These are phyloP conservation scores for Apiotrichum gracile DNA, from an alignment of 1,284 basidiomycete species.

Conservation along the genomic window DNA sequence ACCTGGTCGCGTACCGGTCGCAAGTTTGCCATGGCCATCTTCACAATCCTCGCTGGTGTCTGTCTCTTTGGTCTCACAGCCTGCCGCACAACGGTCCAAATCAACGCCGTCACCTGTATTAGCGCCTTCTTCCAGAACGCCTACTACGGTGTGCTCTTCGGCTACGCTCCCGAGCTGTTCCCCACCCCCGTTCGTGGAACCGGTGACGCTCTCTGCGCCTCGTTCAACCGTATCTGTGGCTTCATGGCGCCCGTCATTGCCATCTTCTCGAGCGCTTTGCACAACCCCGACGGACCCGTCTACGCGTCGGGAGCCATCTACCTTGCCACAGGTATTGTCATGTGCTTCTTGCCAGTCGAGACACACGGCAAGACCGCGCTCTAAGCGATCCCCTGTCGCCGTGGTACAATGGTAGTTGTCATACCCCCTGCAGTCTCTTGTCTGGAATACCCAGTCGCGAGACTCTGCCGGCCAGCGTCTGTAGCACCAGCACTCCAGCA, in stretches of 20 bases:
- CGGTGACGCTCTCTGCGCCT: constrained; percentile 57
- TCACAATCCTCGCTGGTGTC: constrained; percentile 54
- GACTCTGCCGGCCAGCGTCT: too few relatives aligned
- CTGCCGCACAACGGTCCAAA: constrained; percentile 49
- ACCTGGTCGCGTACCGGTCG: constrained; percentile 53
- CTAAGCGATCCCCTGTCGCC: neutral
- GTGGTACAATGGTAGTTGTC: too few relatives aligned
- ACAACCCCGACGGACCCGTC: constrained; percentile 51
- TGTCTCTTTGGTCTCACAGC: constrained; percentile 62
- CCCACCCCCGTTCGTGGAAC: constrained; percentile 61
- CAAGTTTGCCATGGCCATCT: constrained; percentile 53
- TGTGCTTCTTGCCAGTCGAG: constrained; percentile 58
- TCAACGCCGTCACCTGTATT: constrained; percentile 56
- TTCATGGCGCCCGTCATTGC: constrained; percentile 43
- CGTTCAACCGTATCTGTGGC: constrained; percentile 56
- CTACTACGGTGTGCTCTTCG: constrained; percentile 55
- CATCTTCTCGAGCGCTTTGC: constrained; percentile 19
- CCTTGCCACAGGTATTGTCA: constrained; percentile 47
- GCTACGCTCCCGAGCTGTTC: constrained; percentile 61
- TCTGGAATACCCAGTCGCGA: too few relatives aligned
- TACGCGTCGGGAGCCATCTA: constrained; percentile 58
- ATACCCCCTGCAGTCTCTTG: too few relatives aligned
- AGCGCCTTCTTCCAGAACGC: constrained; percentile 52
- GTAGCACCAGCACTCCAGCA: too few relatives aligned
- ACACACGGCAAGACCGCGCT: constrained; percentile 44